These are phyloP conservation scores for Penicillium sp. DNA, from an alignment of 2,329 filamentous ascomycete species.

Conservation along the genomic window DNA sequence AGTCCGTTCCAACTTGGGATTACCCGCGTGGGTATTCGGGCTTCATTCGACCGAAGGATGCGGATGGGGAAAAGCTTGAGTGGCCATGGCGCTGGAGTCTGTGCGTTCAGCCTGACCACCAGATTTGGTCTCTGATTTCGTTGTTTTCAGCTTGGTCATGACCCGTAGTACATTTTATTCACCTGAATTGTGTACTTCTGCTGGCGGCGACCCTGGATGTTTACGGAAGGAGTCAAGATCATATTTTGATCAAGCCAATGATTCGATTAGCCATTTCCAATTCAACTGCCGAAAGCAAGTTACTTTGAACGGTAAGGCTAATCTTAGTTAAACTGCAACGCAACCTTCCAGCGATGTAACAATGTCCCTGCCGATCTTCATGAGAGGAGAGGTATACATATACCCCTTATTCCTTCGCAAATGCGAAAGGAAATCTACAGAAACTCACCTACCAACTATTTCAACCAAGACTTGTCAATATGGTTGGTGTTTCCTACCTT, in stretches of 20 bases:
- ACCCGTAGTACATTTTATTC: neutral
- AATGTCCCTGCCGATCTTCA: slow-evolving; percentile 16
- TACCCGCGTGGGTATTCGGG: neutral
- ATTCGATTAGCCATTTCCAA: neutral
- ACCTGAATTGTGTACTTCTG: neutral
- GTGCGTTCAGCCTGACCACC: neutral
- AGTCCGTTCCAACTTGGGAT: slow-evolving; percentile 2
- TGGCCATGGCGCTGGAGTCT: neutral
- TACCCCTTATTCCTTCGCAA: slow-evolving; percentile 2
- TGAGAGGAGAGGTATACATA: slow-evolving; percentile 4
- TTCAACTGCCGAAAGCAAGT: neutral
- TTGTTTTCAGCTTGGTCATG: neutral
- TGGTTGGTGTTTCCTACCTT: slow-evolving; percentile 8
- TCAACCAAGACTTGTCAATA: neutral
- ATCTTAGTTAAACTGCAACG: slow-evolving; percentile 4
- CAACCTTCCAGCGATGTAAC: slow-evolving; percentile 18
- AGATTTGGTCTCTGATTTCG: neutral
- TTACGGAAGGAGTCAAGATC: neutral
- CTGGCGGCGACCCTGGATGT: neutral
- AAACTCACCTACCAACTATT: neutral
- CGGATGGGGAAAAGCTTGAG: neutral
- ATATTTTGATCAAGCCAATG: neutral
- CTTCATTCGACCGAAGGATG: neutral
- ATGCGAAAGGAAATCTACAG: neutral
- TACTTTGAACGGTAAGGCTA: neutral